These are phyloP conservation scores for Globisporangium rhizosaccharum DNA, from an alignment of 352 stramenopile species.

Conservation along the genomic window DNA sequence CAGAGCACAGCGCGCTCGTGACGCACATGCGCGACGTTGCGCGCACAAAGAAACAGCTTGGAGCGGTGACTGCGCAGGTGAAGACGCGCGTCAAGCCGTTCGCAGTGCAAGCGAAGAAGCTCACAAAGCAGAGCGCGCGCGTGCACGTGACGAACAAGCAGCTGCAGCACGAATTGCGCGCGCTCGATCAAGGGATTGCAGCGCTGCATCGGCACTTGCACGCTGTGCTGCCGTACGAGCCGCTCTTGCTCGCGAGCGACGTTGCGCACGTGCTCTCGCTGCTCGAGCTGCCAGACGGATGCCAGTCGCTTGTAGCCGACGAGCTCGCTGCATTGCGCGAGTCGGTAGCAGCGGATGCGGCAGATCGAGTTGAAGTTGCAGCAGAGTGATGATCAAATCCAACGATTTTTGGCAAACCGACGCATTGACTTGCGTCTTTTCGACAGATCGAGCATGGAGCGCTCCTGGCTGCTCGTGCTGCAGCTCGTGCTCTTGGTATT, in stretches of 20 bases:
- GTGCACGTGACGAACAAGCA: constrained; percentile 43
- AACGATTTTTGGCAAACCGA: not conserved
- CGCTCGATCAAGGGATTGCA: constrained; percentile 26
- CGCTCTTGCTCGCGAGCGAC: constrained; percentile 45
- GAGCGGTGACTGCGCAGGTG: constrained; percentile 21
- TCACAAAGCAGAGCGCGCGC: constrained; percentile 47
- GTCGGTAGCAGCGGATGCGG: not conserved
- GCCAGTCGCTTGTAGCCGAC: constrained; percentile 12
- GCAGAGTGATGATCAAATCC: not conserved
- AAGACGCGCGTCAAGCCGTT: constrained; percentile 61
- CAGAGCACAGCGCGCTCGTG: constrained; percentile 26
- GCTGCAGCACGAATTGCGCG: constrained; percentile 46
- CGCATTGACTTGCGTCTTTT: too few species aligned
- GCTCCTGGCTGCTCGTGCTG: not conserved
- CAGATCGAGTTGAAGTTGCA: not conserved
- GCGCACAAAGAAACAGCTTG: constrained; percentile 17
- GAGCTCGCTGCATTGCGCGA: not conserved
- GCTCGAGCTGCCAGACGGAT: constrained; percentile 14
- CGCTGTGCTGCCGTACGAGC: constrained; percentile 43
- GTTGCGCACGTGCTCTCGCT: constrained; percentile 33
- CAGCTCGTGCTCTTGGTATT: not conserved
- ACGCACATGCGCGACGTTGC: constrained; percentile 34
- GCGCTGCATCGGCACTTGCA: constrained; percentile 37
- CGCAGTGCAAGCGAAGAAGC: constrained; percentile 45
- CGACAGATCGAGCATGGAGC: not conserved